phyloP scores from a whole-genome alignment of 1,284 basidiomycete genomes.

The Cryptococcus sp. region DNA sequence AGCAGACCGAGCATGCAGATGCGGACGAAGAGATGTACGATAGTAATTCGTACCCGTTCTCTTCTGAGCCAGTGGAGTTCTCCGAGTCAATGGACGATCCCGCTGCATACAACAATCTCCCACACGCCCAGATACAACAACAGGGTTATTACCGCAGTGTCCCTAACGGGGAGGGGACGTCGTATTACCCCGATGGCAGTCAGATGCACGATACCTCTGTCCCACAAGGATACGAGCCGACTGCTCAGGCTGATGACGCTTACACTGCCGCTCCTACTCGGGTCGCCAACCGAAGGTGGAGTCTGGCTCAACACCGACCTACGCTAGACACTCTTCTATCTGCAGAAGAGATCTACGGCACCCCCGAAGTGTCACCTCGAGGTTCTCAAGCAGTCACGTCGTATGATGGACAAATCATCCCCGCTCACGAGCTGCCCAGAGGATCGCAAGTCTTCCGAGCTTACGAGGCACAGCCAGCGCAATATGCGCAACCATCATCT shows the following conservation, averaged over 20 bases:
- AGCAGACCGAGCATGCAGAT: slow-evolving; percentile 1
- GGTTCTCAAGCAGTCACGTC: slow-evolving; percentile 4
- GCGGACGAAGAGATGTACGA: slow-evolving; percentile 8
- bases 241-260: slow-evolving; percentile 7
- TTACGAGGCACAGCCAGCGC: slow-evolving; percentile 7
- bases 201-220: not conserved
- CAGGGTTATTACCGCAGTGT: slow-evolving; percentile 8
- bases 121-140: not conserved
- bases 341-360: slow-evolving; percentile 6
- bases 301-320: slow-evolving; percentile 21
- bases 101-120: not conserved
- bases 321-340: slow-evolving; percentile 21
- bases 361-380: slow-evolving; percentile 15
- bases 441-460: not conserved
- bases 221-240: not conserved
- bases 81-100: slow-evolving; percentile 11
- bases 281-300: slow-evolving; percentile 12
- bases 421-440: slow-evolving; percentile 1
- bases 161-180: not conserved
- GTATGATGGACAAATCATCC: not conserved
- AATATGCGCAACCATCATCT: slow-evolving; percentile 11
- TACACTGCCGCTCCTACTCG: slow-evolving; percentile 25
- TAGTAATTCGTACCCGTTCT: slow-evolving; percentile 10
- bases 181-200: not conserved
- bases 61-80: slow-evolving; percentile 14